A percentile compares a stretch with the other conserved stretches of the same genome.
Evolutionary conservation across 2,329 filamentous ascomycete genomes (phyloP).

Genomic region (Fusarium miscanthi): DNA sequence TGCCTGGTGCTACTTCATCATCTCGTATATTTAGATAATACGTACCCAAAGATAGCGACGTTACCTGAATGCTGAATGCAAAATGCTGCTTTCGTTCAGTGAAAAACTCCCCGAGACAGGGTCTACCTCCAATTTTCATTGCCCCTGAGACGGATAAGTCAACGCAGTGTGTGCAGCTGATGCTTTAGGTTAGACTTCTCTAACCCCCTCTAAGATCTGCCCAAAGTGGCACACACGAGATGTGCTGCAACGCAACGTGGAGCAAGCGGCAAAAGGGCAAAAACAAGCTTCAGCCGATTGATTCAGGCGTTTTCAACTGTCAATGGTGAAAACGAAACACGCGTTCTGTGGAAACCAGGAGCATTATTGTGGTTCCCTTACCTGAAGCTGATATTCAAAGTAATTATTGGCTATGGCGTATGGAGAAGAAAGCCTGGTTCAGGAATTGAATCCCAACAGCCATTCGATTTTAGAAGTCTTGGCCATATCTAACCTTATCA

Average conservation of each 20-base stretch:
- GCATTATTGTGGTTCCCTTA: conserved; percentile 9
- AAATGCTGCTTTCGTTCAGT: conserved; percentile 2
- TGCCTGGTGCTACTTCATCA: conserved; percentile 11
- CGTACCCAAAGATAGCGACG: not conserved
- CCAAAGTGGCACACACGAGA: conserved; percentile 14
- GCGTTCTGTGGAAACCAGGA: conserved; percentile 21
- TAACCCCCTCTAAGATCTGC: conserved; percentile 16
- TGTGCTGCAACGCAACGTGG: conserved; percentile 30
- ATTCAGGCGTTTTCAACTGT: conserved; percentile 1
- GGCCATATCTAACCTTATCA: not conserved
- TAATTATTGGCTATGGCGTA: not conserved
- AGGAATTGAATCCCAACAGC: not conserved
- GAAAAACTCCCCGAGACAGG: conserved; percentile 7
- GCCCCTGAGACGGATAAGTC: conserved; percentile 30
- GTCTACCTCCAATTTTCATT: conserved; percentile 11
- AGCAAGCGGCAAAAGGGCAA: conserved; percentile 26
- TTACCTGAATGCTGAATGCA: not conserved
- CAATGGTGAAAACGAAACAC: conserved; percentile 18
- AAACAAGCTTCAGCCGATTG: conserved; percentile 29
- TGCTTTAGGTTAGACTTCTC: conserved; percentile 11
- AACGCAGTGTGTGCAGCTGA: conserved; percentile 1
- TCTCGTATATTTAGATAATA: not conserved
- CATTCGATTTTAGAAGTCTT: not conserved
- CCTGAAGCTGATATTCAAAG: not conserved
- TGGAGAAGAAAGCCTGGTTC: not conserved